Percentiles rank a stretch among this genome's conserved stretches.
Evolutionary conservation across 306 rosid species (phyloP).

Genomic region (Vigna unguiculata): DNA sequence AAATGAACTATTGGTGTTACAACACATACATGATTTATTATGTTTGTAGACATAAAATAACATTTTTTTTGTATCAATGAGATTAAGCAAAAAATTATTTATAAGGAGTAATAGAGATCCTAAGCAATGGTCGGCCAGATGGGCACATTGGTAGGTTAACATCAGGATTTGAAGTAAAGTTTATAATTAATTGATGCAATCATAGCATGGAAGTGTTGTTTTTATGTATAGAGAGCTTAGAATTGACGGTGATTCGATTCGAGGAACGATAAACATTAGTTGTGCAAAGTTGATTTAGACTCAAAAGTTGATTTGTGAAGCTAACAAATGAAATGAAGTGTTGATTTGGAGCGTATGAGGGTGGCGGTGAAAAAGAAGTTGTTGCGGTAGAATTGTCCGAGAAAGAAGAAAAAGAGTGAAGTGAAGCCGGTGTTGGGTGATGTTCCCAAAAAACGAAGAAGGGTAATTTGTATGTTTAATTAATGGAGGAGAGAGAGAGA

Average conservation of each 20-base stretch:
- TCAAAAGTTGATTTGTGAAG: no score
- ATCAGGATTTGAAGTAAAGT: constrained; percentile 18
- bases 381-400: not conserved
- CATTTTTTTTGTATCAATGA: no score
- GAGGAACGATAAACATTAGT: no score
- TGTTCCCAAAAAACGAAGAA: constrained; percentile 70
- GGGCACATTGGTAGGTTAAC: not conserved
- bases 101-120: no score
- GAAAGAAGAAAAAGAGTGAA: constrained; percentile 41
- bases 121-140: no score
- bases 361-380: constrained; percentile 22
- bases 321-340: not conserved
- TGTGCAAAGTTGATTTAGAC: no score
- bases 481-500: constrained; percentile 56
- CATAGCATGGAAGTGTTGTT: not conserved
- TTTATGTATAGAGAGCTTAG: not conserved
- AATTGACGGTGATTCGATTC: constrained; percentile 15
- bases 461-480: constrained; percentile 54
- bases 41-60: no score
- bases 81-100: no score
- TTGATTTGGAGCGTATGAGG: constrained; percentile 11
- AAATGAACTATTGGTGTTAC: no score
- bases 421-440: constrained; percentile 52
- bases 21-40: no score
- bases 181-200: constrained; percentile 17